These are phyloP conservation scores for Flueggea neowawraea DNA, from an alignment of 441 rosid genomes.

Conservation along the genomic window DNA sequence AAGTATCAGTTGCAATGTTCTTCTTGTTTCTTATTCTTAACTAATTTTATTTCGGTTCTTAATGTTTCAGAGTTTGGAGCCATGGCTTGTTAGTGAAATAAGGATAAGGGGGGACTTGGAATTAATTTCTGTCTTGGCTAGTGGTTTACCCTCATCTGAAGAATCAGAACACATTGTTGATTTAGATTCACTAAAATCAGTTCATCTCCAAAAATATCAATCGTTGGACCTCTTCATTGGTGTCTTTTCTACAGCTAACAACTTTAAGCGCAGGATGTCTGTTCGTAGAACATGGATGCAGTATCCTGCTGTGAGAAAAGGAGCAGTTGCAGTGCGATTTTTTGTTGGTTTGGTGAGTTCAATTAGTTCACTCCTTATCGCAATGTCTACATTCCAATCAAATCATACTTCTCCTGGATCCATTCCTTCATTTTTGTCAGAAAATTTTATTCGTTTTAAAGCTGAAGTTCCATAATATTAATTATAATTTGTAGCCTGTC, in stretches of 20 bases:
- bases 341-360: slow-evolving; percentile 94
- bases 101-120: slow-evolving; percentile 36
- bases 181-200: slow-evolving; percentile 64
- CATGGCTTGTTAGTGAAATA: slow-evolving; percentile 43
- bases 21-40: background rate
- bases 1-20: background rate
- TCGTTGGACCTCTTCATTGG: slow-evolving; percentile 78
- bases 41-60: slow-evolving; percentile 4
- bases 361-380: background rate
- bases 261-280: slow-evolving; percentile 93
- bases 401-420: no score
- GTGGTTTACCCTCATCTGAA: slow-evolving; percentile 46
- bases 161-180: slow-evolving; percentile 43
- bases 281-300: slow-evolving; percentile 99
- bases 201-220: slow-evolving; percentile 45
- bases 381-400: no score
- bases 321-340: slow-evolving; percentile 83
- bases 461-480: no score
- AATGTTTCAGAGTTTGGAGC: slow-evolving; percentile 41
- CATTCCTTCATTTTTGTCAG: no score
- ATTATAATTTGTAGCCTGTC: no score
- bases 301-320: slow-evolving; percentile 66
- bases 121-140: slow-evolving; percentile 30
- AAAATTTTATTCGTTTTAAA: slow-evolving; percentile 29
- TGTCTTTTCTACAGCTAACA: slow-evolving; percentile 92